Conservation (phyloP, 75 land plant genomes). For the Cryptomeria japonica region DNA sequence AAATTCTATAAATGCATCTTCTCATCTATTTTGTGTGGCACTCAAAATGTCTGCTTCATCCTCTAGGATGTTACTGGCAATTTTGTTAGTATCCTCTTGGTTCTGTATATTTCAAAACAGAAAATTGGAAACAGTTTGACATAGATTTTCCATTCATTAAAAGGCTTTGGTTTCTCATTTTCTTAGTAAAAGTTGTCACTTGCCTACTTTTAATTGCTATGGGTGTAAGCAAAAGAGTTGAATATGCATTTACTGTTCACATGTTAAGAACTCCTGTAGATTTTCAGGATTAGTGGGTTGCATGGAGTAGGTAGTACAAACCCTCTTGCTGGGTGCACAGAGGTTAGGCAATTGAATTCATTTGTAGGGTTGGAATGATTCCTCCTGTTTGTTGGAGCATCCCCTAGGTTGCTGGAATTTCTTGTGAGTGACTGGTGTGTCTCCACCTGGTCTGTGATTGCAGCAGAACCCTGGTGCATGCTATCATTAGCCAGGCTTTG, state of each 20-base stretch:
- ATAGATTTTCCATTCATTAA: background rate
- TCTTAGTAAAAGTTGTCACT: background rate
- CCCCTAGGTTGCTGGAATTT: background rate
- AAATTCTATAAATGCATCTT: background rate
- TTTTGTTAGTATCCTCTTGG: background rate
- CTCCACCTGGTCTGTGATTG: background rate
- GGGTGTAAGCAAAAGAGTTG: background rate
- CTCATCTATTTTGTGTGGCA: background rate
- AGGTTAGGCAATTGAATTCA: background rate
- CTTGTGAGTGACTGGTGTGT: background rate
- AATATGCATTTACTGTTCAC: background rate
- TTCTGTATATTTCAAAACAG: background rate
- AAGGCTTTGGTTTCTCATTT: background rate
- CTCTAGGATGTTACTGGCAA: too few relatives aligned
- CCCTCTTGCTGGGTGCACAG: background rate
- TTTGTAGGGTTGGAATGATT: background rate
- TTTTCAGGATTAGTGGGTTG: background rate
- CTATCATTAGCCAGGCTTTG: background rate
- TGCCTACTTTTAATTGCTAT: background rate
- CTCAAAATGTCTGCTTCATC: background rate
- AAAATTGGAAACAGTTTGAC: background rate
- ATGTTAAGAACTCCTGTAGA: background rate
- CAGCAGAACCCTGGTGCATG: background rate
- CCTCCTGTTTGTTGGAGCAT: background rate
- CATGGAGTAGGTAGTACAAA: background rate